Percentiles rank a stretch among this genome's conserved stretches.
phyloP scores from a whole-genome alignment of 2,329 filamentous ascomycete species.

The Nemania sp. region DNA sequence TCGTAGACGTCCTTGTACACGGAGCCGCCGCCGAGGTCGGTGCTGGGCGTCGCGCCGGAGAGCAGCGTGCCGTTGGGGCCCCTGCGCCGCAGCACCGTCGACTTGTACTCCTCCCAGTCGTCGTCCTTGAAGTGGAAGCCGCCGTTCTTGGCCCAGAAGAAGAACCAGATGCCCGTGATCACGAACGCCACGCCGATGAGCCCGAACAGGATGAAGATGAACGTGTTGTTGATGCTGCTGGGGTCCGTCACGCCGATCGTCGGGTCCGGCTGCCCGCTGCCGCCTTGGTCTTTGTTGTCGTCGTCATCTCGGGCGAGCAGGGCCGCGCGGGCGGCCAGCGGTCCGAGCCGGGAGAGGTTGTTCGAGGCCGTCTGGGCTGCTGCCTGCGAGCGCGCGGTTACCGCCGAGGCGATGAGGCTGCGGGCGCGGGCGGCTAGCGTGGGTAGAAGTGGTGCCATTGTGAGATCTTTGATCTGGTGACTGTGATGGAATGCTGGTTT shows the following conservation, averaged over 20 bases:
- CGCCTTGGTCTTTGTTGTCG: constrained; percentile 23
- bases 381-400: constrained; percentile 28
- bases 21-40: constrained; percentile 84
- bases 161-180: constrained; percentile 86
- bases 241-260: constrained; percentile 56
- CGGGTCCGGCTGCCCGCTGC: constrained; percentile 45
- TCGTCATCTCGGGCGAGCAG: constrained; percentile 47
- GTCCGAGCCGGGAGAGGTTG: constrained; percentile 44
- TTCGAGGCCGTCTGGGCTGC: constrained; percentile 38
- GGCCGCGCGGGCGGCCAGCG: constrained; percentile 50
- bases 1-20: constrained; percentile 75
- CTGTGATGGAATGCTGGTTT: constrained; percentile 9
- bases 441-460: constrained; percentile 42
- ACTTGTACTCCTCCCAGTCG: constrained; percentile 99
- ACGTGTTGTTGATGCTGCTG: constrained; percentile 65
- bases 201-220: constrained; percentile 84
- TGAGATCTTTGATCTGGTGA: constrained; percentile 3
- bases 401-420: constrained; percentile 34
- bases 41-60: constrained; percentile 79
- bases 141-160: constrained; percentile 97
- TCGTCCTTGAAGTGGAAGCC: constrained; percentile 83
- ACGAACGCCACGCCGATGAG: constrained; percentile 80
- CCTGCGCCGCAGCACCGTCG: constrained; percentile 84
- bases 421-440: constrained; percentile 39
- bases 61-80: constrained; percentile 88